Base-by-base conservation (phyloP, 768 basidiomycete genomes). In the Zangia roseola region DNA sequence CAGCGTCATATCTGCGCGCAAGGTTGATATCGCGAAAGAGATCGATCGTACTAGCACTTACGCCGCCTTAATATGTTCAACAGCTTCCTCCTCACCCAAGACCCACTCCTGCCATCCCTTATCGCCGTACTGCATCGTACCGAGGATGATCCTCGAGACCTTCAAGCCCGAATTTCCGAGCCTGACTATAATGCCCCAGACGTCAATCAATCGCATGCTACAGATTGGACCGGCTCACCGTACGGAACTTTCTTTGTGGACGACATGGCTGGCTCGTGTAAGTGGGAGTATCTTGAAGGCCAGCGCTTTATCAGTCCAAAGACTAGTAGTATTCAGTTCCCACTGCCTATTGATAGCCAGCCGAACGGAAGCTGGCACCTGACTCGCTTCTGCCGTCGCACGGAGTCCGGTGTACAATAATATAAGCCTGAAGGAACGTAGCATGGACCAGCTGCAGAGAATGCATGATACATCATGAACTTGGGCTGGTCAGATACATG, bases 81-180 rank as follows among this genome's bases (percentile, higher is more conserved):
- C 43, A 0, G 71, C 66, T 43, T 74, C 66, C 43, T 76, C 75
- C 50, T 80, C 76, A 3, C 69, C 72, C 20, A 78, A 53, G 8
- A 81, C 72, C 81, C 81, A 82, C 5, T 63, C 58, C 54, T 79
- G 74, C 78, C 82, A 84, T 12, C 76, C 71, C 12, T 74, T 67
- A 26, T 59, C 44, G 17, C 67, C 76, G 42, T 75, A 79, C 34
- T 69, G 66, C 75, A 76, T 76, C 38, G 72, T 72, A 1, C 80
- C 79, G 2, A 82, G 67, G 39, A 79, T 77, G 45, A 78, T 64
- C 56, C 62, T 72, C 13, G 79, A 80, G 8, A 82, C 72, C 61
- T 81, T 73, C 23, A 76, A 57, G 13, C 79, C 80, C 0, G 74
- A 76, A 31, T 69, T 70, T 17, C 80, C 80, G 17, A 75, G 69